Percentiles rank a stretch among this genome's conserved stretches.
Evolutionary conservation across 2,329 filamentous ascomycete genomes (phyloP).

Genomic region (Colletotrichum sp.): DNA sequence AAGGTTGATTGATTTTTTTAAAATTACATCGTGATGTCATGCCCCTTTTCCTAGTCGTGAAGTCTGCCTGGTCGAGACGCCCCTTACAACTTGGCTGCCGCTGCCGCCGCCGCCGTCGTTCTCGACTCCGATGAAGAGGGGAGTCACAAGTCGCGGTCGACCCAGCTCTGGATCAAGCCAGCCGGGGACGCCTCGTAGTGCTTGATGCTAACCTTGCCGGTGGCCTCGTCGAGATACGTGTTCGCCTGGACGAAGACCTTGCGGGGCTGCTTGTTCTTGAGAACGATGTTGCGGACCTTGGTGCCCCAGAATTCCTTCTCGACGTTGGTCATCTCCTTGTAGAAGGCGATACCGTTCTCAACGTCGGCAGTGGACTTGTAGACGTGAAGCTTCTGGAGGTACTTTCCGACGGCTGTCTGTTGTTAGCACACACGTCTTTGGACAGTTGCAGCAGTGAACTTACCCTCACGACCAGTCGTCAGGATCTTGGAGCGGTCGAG

Average conservation of each 20-base stretch:
- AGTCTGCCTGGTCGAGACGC: background rate
- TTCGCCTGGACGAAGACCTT: slow-evolving; percentile 96
- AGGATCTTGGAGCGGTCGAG: slow-evolving; percentile 88
- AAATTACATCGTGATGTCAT: slow-evolving; percentile 2
- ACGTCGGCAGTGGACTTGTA: slow-evolving; percentile 92
- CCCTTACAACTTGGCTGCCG: background rate
- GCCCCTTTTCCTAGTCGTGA: background rate
- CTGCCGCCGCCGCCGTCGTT: background rate
- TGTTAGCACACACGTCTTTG: slow-evolving; percentile 25
- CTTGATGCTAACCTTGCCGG: slow-evolving; percentile 75
- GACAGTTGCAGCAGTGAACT: slow-evolving; percentile 17
- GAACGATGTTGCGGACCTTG: slow-evolving; percentile 76
- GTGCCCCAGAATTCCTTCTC: slow-evolving; percentile 83
- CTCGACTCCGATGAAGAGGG: background rate
- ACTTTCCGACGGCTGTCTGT: slow-evolving; percentile 75
- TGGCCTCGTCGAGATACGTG: slow-evolving; percentile 72
- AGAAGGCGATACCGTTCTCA: slow-evolving; percentile 77
- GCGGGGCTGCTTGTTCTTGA: slow-evolving; percentile 79
- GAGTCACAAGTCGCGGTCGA: slow-evolving; percentile 55
- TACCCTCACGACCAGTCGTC: slow-evolving; percentile 75
- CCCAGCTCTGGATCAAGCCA: slow-evolving; percentile 86
- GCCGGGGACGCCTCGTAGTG: slow-evolving; percentile 84
- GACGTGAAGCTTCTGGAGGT: slow-evolving; percentile 89
- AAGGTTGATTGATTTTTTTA: background rate
- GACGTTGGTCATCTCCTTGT: slow-evolving; percentile 82